These are phyloP conservation scores for Vaccinium vitisidaea DNA, from an alignment of 148 eudicot species.

Conservation along the genomic window DNA sequence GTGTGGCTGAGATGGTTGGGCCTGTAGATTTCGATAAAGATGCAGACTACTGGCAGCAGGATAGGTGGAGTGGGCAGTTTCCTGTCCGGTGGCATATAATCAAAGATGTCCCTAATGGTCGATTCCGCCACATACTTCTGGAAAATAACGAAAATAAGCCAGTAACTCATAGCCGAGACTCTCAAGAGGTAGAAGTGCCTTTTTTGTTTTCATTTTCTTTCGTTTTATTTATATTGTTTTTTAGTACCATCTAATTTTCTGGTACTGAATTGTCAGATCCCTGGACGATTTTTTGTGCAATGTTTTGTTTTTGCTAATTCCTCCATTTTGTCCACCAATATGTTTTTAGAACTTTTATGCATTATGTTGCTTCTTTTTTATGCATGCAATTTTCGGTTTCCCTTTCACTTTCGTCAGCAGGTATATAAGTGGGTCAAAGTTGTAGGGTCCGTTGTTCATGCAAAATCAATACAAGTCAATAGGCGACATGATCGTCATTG, in stretches of 20 bases:
- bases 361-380: not conserved
- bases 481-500: not conserved
- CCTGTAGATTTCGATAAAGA: constrained; percentile 81
- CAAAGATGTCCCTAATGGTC: constrained; percentile 88
- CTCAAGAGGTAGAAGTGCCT: constrained; percentile 72
- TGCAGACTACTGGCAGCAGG: constrained; percentile 98
- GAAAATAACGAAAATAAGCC: constrained; percentile 96
- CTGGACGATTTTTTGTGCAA: not conserved
- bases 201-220: not conserved
- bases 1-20: constrained; percentile 92
- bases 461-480: not conserved
- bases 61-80: constrained; percentile 97
- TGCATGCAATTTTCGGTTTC: not conserved
- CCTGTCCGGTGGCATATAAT: constrained; percentile 83
- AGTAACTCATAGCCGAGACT: constrained; percentile 95
- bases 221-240: not conserved
- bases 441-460: not conserved
- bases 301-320: not conserved
- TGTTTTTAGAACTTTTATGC: not conserved
- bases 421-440: not conserved
- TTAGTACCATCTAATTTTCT: not conserved
- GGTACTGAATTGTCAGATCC: not conserved
- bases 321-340: not conserved
- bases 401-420: not conserved
- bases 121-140: constrained; percentile 82